Conservation (phyloP, 129 eudicot genomes). For the Helianthus annuus region HanXRQr2.0-SUNRISE NC_035448.2:101009897-101010396, state of each 20-base stretch:
- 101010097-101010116: constrained; percentile 52
- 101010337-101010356: constrained; percentile 63
- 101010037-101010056: constrained; percentile 87
- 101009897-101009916: not conserved
- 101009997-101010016: constrained; percentile 41
- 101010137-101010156: constrained; percentile 58
- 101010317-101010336: constrained; percentile 62
- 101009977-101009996: constrained; percentile 9
- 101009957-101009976: constrained; percentile 16
- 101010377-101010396: constrained; percentile 32
- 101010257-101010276: constrained; percentile 81
- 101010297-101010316: constrained; percentile 79
- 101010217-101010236: constrained; percentile 61
- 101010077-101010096: constrained; percentile 68
- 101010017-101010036: constrained; percentile 96
- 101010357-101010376: constrained; percentile 48
- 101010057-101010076: constrained; percentile 96
- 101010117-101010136: constrained; percentile 55
- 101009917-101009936: constrained; percentile 29
- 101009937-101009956: constrained; percentile 16
- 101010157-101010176: constrained; percentile 14
- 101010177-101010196: constrained; percentile 22
- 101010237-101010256: constrained; percentile 75
- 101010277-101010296: constrained; percentile 46
- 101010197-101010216: constrained; percentile 36